These are phyloP conservation scores for Psilocybe tampanensis DNA, from an alignment of 768 basidiomycete genomes.

Conservation along the genomic window DNA sequence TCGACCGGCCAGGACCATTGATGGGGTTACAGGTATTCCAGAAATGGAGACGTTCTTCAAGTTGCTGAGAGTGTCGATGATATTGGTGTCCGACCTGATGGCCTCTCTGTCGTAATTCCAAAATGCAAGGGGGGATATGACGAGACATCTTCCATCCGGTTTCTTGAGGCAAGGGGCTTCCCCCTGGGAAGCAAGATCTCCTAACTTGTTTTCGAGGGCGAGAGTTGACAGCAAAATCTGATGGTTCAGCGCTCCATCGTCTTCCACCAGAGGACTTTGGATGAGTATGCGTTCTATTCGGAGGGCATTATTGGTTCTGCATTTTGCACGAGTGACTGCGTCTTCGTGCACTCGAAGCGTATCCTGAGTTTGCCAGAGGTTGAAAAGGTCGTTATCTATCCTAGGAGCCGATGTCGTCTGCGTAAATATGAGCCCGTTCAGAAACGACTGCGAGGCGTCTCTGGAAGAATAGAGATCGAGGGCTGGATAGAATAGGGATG, in stretches of 20 bases:
- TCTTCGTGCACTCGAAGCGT: constrained; percentile 70
- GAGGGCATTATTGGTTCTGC: constrained; percentile 67
- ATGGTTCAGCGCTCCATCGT: constrained; percentile 58
- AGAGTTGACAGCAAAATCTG: constrained; percentile 65
- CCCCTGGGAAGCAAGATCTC: constrained; percentile 39
- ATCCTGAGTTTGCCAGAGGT: constrained; percentile 71
- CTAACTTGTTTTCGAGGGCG: constrained; percentile 62
- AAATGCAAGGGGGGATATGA: constrained; percentile 73
- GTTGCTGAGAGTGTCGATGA: constrained; percentile 59
- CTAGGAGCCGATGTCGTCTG: constrained; percentile 54
- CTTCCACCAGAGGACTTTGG: constrained; percentile 50
- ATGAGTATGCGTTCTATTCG: constrained; percentile 80
- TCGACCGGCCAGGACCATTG: constrained; percentile 79
- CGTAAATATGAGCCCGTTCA: constrained; percentile 61
- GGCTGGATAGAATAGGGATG: constrained; percentile 89
- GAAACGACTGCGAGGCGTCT: constrained; percentile 63
- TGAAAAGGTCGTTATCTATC: constrained; percentile 63
- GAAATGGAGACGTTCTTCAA: constrained; percentile 57
- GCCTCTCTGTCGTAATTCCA: constrained; percentile 66
- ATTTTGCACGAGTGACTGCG: constrained; percentile 70
- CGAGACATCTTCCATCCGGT: constrained; percentile 59
- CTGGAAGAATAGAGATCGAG: constrained; percentile 81
- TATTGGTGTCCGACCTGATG: constrained; percentile 54
- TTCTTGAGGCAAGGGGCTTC: constrained; percentile 56
- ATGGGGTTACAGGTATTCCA: constrained; percentile 66